These are phyloP conservation scores for Camillea tinctor DNA, from an alignment of 2,329 filamentous ascomycete species.

Conservation along the genomic window DNA sequence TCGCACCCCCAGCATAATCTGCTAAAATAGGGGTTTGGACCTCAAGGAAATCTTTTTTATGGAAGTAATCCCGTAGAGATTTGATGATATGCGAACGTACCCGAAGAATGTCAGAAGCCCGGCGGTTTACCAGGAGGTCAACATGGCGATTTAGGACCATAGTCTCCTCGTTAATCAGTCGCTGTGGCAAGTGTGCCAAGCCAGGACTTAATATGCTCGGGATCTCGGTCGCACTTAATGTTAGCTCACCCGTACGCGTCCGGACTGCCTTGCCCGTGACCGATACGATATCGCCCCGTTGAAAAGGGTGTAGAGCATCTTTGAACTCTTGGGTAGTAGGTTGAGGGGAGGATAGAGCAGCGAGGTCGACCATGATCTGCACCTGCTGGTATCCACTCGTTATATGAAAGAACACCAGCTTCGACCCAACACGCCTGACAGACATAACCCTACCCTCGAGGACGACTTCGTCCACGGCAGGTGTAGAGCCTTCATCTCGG, in stretches of 20 bases:
- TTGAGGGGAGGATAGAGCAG: conserved; percentile 42
- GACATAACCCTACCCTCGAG: conserved; percentile 34
- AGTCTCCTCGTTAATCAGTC: conserved; percentile 68
- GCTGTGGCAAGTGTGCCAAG: conserved; percentile 74
- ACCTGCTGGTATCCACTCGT: conserved; percentile 68
- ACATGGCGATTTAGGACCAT: conserved; percentile 78
- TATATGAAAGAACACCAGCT: conserved; percentile 82
- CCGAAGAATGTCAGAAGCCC: conserved; percentile 66
- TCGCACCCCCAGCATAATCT: conserved; percentile 79
- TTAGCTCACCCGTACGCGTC: conserved; percentile 73
- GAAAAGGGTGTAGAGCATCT: conserved; percentile 62
- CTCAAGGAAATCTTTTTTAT: conserved; percentile 73
- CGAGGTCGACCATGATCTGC: conserved; percentile 73
- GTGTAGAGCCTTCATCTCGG: conserved; percentile 18
- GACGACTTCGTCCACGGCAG: conserved; percentile 29
- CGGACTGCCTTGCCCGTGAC: conserved; percentile 68
- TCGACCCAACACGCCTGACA: conserved; percentile 52
- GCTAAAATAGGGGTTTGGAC: conserved; percentile 89
- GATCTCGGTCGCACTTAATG: conserved; percentile 65
- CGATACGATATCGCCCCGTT: conserved; percentile 72
- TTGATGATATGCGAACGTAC: conserved; percentile 74
- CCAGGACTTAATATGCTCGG: conserved; percentile 75
- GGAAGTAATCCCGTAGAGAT: conserved; percentile 71
- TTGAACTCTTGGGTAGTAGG: conserved; percentile 48
- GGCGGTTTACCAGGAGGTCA: conserved; percentile 76